phyloP scores from a whole-genome alignment of 495 filamentous ascomycete species.

The Daldinia vernicosa region DNA sequence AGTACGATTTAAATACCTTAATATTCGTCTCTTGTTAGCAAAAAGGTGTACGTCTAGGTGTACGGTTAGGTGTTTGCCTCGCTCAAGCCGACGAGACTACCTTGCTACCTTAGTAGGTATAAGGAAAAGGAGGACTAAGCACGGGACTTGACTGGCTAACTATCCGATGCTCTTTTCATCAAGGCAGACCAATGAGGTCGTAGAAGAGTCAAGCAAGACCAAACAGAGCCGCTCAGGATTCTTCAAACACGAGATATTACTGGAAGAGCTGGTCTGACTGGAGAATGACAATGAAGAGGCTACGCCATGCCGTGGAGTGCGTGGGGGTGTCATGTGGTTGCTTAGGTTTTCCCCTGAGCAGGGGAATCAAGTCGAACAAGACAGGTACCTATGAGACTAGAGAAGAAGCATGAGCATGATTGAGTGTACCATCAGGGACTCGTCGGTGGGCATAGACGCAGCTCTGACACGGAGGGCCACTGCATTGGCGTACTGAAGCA shows the following conservation, averaged over 20 bases:
- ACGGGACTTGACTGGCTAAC: constrained; percentile 28
- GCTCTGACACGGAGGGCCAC: constrained; percentile 21
- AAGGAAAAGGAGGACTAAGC: constrained; percentile 31
- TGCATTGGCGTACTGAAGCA: not conserved
- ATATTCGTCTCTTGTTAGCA: not conserved
- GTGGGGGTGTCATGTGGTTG: constrained; percentile 36
- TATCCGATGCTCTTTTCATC: constrained; percentile 30
- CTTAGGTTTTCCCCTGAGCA: constrained; percentile 24
- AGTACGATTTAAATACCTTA: constrained; percentile 31
- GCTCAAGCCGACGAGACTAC: constrained; percentile 8
- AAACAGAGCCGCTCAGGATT: constrained; percentile 32
- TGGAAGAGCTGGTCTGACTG: constrained; percentile 12
- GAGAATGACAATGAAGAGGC: constrained; percentile 20
- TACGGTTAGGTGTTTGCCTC: constrained; percentile 6
- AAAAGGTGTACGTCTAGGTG: not conserved
- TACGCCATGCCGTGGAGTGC: constrained; percentile 20
- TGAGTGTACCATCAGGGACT: constrained; percentile 29
- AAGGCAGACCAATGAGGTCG: constrained; percentile 26
- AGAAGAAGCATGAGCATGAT: constrained; percentile 29
- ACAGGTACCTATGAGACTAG: not conserved
- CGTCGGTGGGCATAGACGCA: constrained; percentile 33
- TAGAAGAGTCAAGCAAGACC: constrained; percentile 17
- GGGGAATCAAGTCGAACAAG: constrained; percentile 12
- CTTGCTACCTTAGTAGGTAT: constrained; percentile 15
- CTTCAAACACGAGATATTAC: constrained; percentile 7